Evolutionary conservation across 177 flowering plant species (phyloP).

Genomic region (Viscum album): DNA sequence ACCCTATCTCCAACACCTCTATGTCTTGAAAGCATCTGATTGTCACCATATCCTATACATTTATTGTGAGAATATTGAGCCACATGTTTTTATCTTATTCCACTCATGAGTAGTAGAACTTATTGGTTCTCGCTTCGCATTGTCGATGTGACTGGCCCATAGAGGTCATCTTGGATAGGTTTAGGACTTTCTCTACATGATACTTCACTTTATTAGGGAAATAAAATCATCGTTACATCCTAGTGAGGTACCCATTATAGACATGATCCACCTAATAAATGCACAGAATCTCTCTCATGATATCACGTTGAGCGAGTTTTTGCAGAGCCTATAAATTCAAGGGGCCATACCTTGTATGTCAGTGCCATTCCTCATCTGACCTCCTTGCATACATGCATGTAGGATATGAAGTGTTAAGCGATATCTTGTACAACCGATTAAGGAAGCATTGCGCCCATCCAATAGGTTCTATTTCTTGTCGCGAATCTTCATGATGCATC

Average conservation of each 20-base stretch:
- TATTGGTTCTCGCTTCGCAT: constrained; percentile 11
- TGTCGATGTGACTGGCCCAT: constrained; percentile 10
- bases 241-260: constrained; percentile 5
- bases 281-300: not conserved
- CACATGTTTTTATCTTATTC: not conserved
- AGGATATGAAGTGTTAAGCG: not conserved
- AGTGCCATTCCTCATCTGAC: not conserved
- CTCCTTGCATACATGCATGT: not conserved
- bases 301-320: not conserved
- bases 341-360: not conserved
- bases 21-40: too few species aligned
- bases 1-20: constrained; percentile 4
- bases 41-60: not conserved
- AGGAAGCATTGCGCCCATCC: not conserved
- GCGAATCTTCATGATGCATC: too few species aligned
- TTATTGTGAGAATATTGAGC: not conserved
- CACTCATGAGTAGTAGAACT: too few species aligned
- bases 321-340: not conserved
- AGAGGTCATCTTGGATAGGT: constrained; percentile 7
- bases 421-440: not conserved
- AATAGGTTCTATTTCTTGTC: not conserved
- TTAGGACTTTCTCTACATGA: not conserved
- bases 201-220: constrained; percentile 5
- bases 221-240: constrained; percentile 1
- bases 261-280: not conserved